These are phyloP conservation scores for Pythium brachiatum DNA, from an alignment of 352 stramenopile genomes.

Conservation along the genomic window DNA sequence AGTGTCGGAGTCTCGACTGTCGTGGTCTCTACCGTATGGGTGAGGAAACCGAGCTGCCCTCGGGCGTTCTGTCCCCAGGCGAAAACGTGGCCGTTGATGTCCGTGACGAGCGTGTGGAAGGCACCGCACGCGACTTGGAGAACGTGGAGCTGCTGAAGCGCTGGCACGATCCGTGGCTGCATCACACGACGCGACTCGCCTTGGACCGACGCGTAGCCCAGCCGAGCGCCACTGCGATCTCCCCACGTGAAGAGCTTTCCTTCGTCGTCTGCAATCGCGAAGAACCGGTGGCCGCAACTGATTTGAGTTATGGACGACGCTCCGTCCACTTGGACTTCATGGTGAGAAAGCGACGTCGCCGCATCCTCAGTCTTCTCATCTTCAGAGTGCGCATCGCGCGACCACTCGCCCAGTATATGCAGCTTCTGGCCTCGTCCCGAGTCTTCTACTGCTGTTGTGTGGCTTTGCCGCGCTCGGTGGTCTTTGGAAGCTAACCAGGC, in stretches of 20 bases:
- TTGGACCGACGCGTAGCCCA: slow-evolving; percentile 49
- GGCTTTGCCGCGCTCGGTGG: neutral
- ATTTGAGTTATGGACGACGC: slow-evolving; percentile 33
- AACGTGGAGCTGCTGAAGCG: slow-evolving; percentile 37
- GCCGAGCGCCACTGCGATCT: slow-evolving; percentile 52
- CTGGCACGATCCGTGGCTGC: slow-evolving; percentile 34
- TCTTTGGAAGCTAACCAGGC: slow-evolving; percentile 8
- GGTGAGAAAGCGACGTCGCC: neutral
- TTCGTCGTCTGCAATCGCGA: slow-evolving; percentile 40
- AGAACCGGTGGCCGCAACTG: slow-evolving; percentile 54
- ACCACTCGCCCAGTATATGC: slow-evolving; percentile 52
- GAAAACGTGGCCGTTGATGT: slow-evolving; percentile 75
- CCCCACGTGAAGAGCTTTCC: slow-evolving; percentile 59
- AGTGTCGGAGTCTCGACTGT: slow-evolving; percentile 34
- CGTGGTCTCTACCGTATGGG: slow-evolving; percentile 19
- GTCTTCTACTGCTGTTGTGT: neutral
- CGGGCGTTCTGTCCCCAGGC: slow-evolving; percentile 63
- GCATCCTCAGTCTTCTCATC: neutral
- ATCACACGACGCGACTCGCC: slow-evolving; percentile 43
- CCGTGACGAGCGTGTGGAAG: slow-evolving; percentile 65
- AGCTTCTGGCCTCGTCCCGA: slow-evolving; percentile 20
- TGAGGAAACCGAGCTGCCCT: slow-evolving; percentile 49
- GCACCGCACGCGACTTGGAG: slow-evolving; percentile 61
- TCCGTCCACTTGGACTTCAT: slow-evolving; percentile 17
- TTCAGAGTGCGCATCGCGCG: slow-evolving; percentile 21